Conservation (phyloP, 2,329 filamentous ascomycete species). For the Ophiostoma novo-ulmi region DNA sequence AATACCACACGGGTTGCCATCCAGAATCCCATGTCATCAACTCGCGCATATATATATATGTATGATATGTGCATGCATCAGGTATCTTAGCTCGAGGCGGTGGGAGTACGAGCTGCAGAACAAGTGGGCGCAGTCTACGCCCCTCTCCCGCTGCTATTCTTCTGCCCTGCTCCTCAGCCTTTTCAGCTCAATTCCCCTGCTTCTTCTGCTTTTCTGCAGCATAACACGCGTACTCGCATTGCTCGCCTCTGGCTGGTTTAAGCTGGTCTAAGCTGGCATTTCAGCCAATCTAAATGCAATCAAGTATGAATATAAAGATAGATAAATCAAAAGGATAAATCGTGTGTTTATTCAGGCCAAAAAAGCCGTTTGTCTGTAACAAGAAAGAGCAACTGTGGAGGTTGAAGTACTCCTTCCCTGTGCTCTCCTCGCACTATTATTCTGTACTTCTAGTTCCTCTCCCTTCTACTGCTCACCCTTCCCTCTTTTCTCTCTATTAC, state of each 20-base stretch:
- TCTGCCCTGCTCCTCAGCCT: slow-evolving; percentile 6
- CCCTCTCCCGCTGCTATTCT: not conserved
- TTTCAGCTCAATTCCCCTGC: not conserved
- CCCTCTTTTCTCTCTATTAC: not conserved
- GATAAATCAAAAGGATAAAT: too few relatives aligned
- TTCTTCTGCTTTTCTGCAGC: not conserved
- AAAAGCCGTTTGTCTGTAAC: not conserved
- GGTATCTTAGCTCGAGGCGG: slow-evolving; percentile 6
- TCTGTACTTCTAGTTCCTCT: too few relatives aligned
- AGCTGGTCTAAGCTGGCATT: not conserved
- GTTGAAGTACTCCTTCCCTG: not conserved
- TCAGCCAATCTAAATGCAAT: not conserved
- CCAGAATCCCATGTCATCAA: not conserved
- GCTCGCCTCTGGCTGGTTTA: not conserved
- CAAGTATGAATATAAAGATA: not conserved
- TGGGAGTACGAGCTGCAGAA: slow-evolving; percentile 3
- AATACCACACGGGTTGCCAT: not conserved
- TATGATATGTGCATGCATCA: not conserved
- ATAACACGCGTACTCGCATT: not conserved
- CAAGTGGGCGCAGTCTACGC: slow-evolving; percentile 10
- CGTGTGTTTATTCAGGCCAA: not conserved
- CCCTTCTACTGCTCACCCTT: not conserved
- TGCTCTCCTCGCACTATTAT: not conserved
- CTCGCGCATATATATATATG: not conserved
- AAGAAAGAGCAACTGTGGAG: not conserved